These are phyloP conservation scores for Amanita pallidorosea DNA, from an alignment of 768 basidiomycete species.

Conservation along the genomic window DNA sequence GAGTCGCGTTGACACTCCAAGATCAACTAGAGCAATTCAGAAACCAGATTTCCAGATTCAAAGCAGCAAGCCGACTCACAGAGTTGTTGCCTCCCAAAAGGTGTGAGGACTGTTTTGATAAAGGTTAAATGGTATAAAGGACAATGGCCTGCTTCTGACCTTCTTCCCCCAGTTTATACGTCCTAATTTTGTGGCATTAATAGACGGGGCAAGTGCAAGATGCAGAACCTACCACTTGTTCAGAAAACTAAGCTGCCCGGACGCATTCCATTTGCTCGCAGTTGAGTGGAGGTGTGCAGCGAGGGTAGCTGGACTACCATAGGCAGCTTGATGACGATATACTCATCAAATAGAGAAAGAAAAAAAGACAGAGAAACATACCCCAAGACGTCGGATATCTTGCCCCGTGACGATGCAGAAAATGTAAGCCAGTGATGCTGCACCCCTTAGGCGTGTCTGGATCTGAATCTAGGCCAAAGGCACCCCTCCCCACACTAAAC, in stretches of 20 bases:
- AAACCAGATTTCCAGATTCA: neutral
- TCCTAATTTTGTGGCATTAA: conserved; percentile 33
- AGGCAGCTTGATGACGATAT: conserved; percentile 28
- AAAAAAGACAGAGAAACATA: conserved; percentile 20
- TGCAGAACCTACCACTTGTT: conserved; percentile 58
- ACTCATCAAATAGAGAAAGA: conserved; percentile 3
- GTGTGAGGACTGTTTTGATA: conserved; percentile 57
- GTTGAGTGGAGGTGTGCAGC: conserved; percentile 42
- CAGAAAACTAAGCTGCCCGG: conserved; percentile 61
- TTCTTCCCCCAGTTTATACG: conserved; percentile 86
- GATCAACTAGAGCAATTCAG: conserved; percentile 31
- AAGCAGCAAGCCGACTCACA: conserved; percentile 32
- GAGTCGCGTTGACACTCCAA: conserved; percentile 61
- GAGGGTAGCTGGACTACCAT: conserved; percentile 52
- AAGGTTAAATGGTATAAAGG: conserved; percentile 2
- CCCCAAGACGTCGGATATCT: conserved; percentile 58
- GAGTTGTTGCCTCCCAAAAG: conserved; percentile 81
- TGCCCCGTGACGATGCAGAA: conserved; percentile 78
- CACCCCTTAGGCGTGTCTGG: conserved; percentile 65
- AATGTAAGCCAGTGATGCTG: conserved; percentile 60
- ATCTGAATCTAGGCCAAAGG: conserved; percentile 65
- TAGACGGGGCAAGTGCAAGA: neutral
- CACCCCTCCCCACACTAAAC: conserved; percentile 58
- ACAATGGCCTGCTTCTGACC: conserved; percentile 22
- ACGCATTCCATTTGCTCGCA: conserved; percentile 51